A percentile compares a stretch with the other conserved stretches of the same genome.
Evolutionary conservation across 106 monocot species (phyloP).

Genomic region (Chionographis japonica): DNA sequence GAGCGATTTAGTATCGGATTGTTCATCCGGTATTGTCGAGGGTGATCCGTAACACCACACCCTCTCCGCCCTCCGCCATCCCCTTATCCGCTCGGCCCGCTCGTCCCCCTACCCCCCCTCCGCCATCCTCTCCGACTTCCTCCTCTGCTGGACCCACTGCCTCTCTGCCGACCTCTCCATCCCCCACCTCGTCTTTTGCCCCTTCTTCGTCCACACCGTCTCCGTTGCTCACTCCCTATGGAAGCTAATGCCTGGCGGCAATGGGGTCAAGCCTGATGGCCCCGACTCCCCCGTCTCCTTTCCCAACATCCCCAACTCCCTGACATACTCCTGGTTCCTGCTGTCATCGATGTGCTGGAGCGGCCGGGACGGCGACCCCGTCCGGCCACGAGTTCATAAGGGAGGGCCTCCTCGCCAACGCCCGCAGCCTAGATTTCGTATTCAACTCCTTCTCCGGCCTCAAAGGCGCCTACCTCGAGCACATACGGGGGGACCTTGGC

Average conservation of each 20-base stretch:
- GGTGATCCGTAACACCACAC: no score
- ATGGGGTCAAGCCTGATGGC: no score
- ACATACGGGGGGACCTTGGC: no score
- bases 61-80: conserved; percentile 23
- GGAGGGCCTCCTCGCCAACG: conserved; percentile 14
- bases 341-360: conserved; percentile 7
- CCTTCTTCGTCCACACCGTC: conserved; percentile 19
- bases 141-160: conserved; percentile 31
- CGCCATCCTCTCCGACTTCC: conserved; percentile 38
- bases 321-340: conserved; percentile 12
- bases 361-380: conserved; percentile 8
- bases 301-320: conserved; percentile 18
- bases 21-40: no score
- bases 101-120: conserved; percentile 15
- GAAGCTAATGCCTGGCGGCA: no score
- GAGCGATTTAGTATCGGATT: no score
- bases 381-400: conserved; percentile 19
- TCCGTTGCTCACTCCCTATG: conserved; percentile 11
- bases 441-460: conserved; percentile 39
- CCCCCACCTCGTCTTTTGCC: conserved; percentile 28
- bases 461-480: conserved; percentile 23
- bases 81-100: conserved; percentile 11
- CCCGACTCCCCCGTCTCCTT: not conserved
- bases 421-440: conserved; percentile 17
- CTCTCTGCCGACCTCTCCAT: conserved; percentile 27